These are phyloP conservation scores for Centella asiatica DNA, from an alignment of 129 eudicot species.

Conservation along the genomic window DNA sequence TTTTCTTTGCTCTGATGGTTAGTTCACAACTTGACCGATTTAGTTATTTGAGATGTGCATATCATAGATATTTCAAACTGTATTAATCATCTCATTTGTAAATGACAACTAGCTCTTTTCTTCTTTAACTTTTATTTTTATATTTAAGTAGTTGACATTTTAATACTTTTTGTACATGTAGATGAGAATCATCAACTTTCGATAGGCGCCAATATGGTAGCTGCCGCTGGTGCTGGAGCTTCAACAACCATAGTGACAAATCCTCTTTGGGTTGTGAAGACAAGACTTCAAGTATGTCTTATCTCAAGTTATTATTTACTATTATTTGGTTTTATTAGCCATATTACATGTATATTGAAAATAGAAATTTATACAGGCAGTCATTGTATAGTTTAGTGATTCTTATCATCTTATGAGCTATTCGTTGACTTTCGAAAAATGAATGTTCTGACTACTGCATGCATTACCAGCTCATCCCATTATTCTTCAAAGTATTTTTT, in stretches of 20 bases:
- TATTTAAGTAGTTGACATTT: slow-evolving; percentile 6
- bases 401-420: not conserved
- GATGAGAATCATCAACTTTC: slow-evolving; percentile 81
- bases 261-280: slow-evolving; percentile 99
- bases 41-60: not conserved
- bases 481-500: no score
- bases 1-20: slow-evolving; percentile 66
- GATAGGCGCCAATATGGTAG: slow-evolving; percentile 84
- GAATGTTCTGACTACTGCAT: not conserved
- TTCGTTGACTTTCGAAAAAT: not conserved
- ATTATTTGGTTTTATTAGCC: not conserved
- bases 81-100: not conserved
- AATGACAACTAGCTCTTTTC: not conserved
- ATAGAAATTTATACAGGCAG: not conserved
- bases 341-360: not conserved
- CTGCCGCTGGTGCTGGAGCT: slow-evolving; percentile 98
- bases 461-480: no score
- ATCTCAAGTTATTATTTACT: not conserved
- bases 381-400: not conserved
- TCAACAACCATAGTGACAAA: slow-evolving; percentile 81
- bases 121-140: not conserved
- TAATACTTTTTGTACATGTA: slow-evolving; percentile 25
- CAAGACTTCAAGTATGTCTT: slow-evolving; percentile 71
- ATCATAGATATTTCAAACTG: not conserved
- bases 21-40: slow-evolving; percentile 21